Percentiles rank a stretch among this genome's conserved stretches.
Evolutionary conservation across 371 early-diverging fungal species (phyloP).

Genomic region (Lichtheimia hyalospora): DNA sequence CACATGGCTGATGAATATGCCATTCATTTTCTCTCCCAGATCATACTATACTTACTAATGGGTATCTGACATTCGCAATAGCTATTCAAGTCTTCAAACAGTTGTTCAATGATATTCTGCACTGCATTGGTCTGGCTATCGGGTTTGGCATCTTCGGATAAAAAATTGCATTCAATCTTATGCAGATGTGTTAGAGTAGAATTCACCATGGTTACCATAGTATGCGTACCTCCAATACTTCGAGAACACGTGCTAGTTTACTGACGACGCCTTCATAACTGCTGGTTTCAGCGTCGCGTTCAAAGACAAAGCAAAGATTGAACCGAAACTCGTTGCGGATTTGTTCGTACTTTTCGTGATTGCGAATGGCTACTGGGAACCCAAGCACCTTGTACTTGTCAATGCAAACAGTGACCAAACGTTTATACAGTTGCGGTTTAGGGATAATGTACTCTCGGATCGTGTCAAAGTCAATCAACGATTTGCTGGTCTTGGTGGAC

Average conservation of each 20-base stretch:
- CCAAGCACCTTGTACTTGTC: conserved; percentile 77
- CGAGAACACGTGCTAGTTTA: conserved; percentile 77
- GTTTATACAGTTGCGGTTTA: conserved; percentile 76
- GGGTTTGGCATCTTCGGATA: conserved; percentile 48
- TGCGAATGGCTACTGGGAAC: conserved; percentile 73
- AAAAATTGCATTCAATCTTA: conserved; percentile 71
- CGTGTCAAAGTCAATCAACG: conserved; percentile 79
- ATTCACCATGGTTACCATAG: background rate
- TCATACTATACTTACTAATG: conserved; percentile 58
- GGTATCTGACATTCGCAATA: conserved; percentile 88
- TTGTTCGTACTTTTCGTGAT: conserved; percentile 65
- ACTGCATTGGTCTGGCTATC: conserved; percentile 38
- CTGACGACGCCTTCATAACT: conserved; percentile 81
- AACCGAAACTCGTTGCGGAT: conserved; percentile 81
- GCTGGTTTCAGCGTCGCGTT: conserved; percentile 67
- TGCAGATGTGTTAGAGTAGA: conserved; percentile 10
- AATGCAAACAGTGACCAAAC: conserved; percentile 75
- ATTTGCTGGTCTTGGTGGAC: conserved; percentile 23
- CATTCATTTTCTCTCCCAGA: background rate
- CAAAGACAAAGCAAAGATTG: conserved; percentile 91
- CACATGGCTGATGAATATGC: background rate
- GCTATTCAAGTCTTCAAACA: conserved; percentile 83
- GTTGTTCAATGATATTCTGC: conserved; percentile 81
- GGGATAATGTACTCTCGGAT: conserved; percentile 89
- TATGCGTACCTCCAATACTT: conserved; percentile 66